These are phyloP conservation scores for Umbelopsis sp. DNA, from an alignment of 192 early-diverging fungal species.

Conservation along the genomic window DNA sequence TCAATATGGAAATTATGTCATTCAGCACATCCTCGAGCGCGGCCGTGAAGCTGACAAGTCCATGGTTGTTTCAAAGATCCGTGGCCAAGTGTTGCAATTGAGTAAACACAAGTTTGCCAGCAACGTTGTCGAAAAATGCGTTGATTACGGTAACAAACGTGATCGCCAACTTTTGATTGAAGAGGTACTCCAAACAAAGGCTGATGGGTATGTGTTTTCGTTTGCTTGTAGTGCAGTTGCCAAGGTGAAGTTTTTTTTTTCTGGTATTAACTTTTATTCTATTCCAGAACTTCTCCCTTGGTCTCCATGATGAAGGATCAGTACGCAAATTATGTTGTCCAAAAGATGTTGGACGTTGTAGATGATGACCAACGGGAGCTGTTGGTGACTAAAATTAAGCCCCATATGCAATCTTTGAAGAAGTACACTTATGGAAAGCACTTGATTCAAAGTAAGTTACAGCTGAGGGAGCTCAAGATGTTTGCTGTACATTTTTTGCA, in stretches of 20 bases:
- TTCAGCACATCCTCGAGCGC: conserved; percentile 97
- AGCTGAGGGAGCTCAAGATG: not conserved
- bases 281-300: conserved; percentile 71
- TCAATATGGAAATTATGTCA: conserved; percentile 99
- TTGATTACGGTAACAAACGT: conserved; percentile 84
- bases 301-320: conserved; percentile 99
- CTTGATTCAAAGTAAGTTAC: conserved; percentile 73
- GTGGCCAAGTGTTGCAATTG: conserved; percentile 89
- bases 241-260: too few relatives aligned
- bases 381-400: conserved; percentile 90
- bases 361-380: conserved; percentile 88
- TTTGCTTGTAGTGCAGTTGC: not conserved
- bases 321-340: conserved; percentile 99
- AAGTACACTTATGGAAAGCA: conserved; percentile 99
- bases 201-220: conserved; percentile 69
- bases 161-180: conserved; percentile 92
- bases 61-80: conserved; percentile 86
- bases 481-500: not conserved
- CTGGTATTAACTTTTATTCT: conserved; percentile 1
- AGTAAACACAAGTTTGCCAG: conserved; percentile 99
- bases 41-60: conserved; percentile 88
- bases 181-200: conserved; percentile 83
- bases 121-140: conserved; percentile 99
- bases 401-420: conserved; percentile 88
- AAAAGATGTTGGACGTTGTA: conserved; percentile 99